Evolutionary conservation across 768 basidiomycete species (phyloP).

Genomic region (Lyophyllum atratum): DNA sequence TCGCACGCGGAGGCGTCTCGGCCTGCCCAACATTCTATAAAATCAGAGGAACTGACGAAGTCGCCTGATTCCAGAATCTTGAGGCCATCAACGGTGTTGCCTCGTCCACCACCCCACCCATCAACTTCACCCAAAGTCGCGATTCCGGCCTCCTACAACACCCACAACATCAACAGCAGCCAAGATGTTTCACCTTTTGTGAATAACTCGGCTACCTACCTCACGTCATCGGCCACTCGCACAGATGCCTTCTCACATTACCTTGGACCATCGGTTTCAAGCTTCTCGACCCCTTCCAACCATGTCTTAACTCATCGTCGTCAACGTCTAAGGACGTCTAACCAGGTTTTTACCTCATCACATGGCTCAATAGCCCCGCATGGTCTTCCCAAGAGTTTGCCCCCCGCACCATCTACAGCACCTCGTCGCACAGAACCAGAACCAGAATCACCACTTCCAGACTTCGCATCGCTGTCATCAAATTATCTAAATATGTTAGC

Average conservation of each 20-base stretch:
- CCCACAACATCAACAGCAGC: conserved; percentile 34
- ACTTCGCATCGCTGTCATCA: conserved; percentile 52
- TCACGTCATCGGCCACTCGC: conserved; percentile 40
- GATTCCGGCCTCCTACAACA: conserved; percentile 49
- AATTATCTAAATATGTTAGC: conserved; percentile 74
- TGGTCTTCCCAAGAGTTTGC: conserved; percentile 76
- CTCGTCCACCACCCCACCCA: conserved; percentile 27
- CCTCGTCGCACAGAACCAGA: conserved; percentile 48
- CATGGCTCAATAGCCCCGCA: conserved; percentile 75
- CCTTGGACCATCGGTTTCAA: conserved; percentile 64
- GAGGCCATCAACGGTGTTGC: conserved; percentile 57
- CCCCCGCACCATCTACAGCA: conserved; percentile 65
- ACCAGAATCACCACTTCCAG: conserved; percentile 35
- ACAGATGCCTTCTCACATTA: conserved; percentile 37
- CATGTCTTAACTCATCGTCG: conserved; percentile 60
- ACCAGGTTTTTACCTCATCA: conserved; percentile 61
- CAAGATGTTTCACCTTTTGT: conserved; percentile 51
- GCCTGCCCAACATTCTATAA: conserved; percentile 12
- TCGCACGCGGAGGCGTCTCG: neutral
- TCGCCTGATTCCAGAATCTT: conserved; percentile 52
- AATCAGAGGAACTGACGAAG: conserved; percentile 50
- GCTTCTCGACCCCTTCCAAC: conserved; percentile 37
- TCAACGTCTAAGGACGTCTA: conserved; percentile 69
- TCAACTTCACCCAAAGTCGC: conserved; percentile 39
- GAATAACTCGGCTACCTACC: conserved; percentile 48